Percentiles rank a stretch among this genome's conserved stretches.
These are phyloP conservation scores for Pinguiococcus pyrenoidosus DNA, from an alignment of 108 stramenopile genomes.

Conservation along the genomic window DNA sequence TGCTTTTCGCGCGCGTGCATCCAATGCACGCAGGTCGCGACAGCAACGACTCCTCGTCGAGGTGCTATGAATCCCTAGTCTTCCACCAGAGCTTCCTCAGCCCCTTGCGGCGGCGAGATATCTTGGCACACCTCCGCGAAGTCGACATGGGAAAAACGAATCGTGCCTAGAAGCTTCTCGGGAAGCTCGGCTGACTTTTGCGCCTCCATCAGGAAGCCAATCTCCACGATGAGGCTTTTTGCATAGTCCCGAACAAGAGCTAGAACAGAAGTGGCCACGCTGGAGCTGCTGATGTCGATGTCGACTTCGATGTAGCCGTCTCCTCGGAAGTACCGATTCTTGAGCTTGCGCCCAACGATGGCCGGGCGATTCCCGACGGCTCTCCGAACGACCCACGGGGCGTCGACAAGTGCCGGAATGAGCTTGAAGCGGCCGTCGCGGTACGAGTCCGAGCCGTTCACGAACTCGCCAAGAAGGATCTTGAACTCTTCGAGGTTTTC, in stretches of 20 bases:
- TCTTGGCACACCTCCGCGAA: too few species aligned
- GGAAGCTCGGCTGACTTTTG: not conserved
- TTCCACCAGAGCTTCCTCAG: too few species aligned
- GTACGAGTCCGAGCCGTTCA: not conserved
- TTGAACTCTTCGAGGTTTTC: not conserved
- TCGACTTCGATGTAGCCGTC: constrained; percentile 3
- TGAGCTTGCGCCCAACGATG: constrained; percentile 1
- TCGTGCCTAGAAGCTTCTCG: too few species aligned
- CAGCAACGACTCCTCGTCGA: too few species aligned
- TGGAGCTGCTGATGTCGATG: not conserved
- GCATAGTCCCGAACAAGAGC: constrained; percentile 1
- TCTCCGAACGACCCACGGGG: not conserved
- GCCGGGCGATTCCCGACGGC: constrained; percentile 1
- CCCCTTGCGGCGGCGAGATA: too few species aligned
- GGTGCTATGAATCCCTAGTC: too few species aligned
- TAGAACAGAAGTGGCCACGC: not conserved
- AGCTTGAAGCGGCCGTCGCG: constrained; percentile 2
- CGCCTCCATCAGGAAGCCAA: constrained; percentile 2
- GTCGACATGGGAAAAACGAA: too few species aligned
- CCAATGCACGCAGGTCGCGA: too few species aligned
- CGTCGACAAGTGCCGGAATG: constrained; percentile 1
- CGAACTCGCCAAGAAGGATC: not conserved
- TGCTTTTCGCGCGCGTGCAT: too few species aligned
- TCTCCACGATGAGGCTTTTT: constrained; percentile 1
- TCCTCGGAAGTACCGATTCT: constrained; percentile 1